Evolutionary conservation across 1,284 basidiomycete species (phyloP), one percentile per base, ranked within the genome.

Genomic region (Pseudozyma tsukubaensis): DNA sequence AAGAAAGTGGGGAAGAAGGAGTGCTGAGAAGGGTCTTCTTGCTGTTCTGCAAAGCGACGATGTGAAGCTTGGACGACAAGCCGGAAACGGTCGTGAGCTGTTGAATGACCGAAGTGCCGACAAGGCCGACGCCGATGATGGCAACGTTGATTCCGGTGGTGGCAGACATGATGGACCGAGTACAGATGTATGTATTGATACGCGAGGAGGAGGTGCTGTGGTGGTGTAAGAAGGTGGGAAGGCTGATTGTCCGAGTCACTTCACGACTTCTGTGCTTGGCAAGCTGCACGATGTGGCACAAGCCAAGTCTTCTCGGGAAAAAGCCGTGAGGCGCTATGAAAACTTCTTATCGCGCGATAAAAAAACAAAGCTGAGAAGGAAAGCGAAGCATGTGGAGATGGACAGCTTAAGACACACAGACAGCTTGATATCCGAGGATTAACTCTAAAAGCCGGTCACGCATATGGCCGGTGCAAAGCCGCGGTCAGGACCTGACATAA

Each of bases 41-140:
- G 65, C 75, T 79, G 71, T 84, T 84, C 59, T 83, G 82, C 19
- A 84, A 58, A 1, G 76, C 68, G 18, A 84, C 76, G 37, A 83
- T 79, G 59, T 74, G 66, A 35, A 82, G 64, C 45, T 68, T 59
- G 13, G 77, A 62, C 21, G 73, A 65, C 39, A 80, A 71, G 14
- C 53, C 42, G 0, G 77, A 48, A 21, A 77, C 68, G 12, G 81
- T 72, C 21, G 75, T 64, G 29, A 84, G 71, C 59, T 84, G 83
- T 19, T 63, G 62, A 51, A 84, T 79, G 48, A 84, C 83, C 9
- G 80, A 75, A 3, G 72, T 62, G 32, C 83, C 83, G n/a, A 84
- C 83, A 16, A 84, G 73, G 16, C 83, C 83, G 18, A 83, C 83
- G 59, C 80, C 79, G 51, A 80, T 77, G 65, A 80, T 80, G 65